Evolutionary conservation across 2,329 filamentous ascomycete genomes (phyloP), one percentile per base, ranked within the genome.

Genomic region (Penicillium brevicompactum): DNA sequence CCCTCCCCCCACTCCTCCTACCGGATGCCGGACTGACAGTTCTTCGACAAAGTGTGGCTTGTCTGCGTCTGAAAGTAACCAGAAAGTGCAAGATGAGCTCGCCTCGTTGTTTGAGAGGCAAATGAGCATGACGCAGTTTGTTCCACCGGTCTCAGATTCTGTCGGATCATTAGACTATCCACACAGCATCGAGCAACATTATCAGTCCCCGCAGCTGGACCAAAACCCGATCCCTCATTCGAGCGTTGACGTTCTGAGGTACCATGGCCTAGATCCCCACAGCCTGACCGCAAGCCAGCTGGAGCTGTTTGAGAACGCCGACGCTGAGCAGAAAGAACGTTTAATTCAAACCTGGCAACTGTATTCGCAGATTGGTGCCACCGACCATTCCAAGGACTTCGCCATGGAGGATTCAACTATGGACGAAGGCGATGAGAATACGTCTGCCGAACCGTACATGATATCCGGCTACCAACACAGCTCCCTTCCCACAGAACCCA

Each of bases 321-420:
- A 89, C 54, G 78, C 83, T 22, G 80, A 87, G 42, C 90, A 96
- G 72, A 85, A 88, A 67, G 76, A 87, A 54, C 85, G 90, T 21
- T 81, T 96, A 14, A 80, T 96, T 38, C 88, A 96, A 71, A 84
- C 96, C 14, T 96, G 92, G 92, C 87, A 85, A 56, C 91, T 92
- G 62, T 90, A 86, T 55, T 46, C 90, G 9, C 90, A 40, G 56
- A 50, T 53, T 48, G 45, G 41, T 27, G 47, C 31, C 3, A 27
- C 22, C 8, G 27, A 4, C 18, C 21, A n/a, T 16, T 18, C n/a
- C 40, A 61, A 34, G 65, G 65, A 37, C 34, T 51, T 74, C 34
- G 80, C 82, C 73, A 84, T 82, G 84, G 58, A 53, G 13, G 59
- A 62, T 30, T 52, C 41, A 34, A 27, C 63, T 32, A 68, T 61